Base-by-base conservation (phyloP, 73 alveolate genomes). In the Stentor roeselii region DNA sequence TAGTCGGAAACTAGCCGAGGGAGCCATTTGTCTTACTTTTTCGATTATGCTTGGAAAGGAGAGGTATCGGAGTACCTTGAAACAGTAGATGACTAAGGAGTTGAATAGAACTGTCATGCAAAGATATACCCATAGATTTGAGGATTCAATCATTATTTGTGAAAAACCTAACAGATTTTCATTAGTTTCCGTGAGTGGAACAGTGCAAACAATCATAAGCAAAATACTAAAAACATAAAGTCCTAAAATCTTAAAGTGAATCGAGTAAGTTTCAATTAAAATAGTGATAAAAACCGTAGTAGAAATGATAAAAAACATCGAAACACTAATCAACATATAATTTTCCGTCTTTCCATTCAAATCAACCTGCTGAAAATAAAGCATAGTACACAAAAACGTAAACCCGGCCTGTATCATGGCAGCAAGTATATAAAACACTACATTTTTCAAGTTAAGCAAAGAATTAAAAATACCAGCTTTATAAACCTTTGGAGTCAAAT, bases 351-450 rank as follows among this genome's bases (percentile, higher is more conserved):
- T 30, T 1, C 80, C 80, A n/a, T 30, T 0, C 14, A 27, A 36
- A 67, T 67, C 50, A 67, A 30, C 34, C 27, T 21, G n/a, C 15
- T 15, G 11, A 67, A 67, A 67, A 34, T 67, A 67, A 27, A 67
- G 34, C 21, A 30, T 30, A 67, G 80, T 50, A 21, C 67, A 21
- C 27, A 67, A 1, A 67, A 21, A 67, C 1, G 37, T 67, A 0
- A 67, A 21, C 37, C 80, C 80, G 15, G 80, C 80, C 37, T 67
- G 80, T 1, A 34, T 34, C n/a, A 67, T 27, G 42, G 50, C n/a
- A 34, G 37, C 34, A 67, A 67, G 11, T 27, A 67, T n/a, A 32
- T 21, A 32, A 67, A 1, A n/a, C 34, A 67, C 21, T 27, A 67
- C 21, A 11, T 67, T 21, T 32, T 32, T 21, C 37, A n/a, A 67